Conservation (phyloP, 495 filamentous ascomycete genomes). For the Amniculicola lignicola region DNA sequence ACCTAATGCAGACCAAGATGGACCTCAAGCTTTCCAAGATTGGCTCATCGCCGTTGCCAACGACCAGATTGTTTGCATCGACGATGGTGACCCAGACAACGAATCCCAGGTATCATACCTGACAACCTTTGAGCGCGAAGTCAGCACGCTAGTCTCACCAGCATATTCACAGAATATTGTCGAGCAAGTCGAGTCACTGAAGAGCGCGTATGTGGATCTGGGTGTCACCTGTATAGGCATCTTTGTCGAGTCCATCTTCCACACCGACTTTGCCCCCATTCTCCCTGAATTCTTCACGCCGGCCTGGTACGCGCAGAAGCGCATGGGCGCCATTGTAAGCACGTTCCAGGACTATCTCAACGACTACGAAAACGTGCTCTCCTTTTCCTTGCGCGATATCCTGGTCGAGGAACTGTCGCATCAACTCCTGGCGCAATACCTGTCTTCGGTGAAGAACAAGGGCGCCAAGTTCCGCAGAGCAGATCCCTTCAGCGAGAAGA, state of each 20-base stretch:
- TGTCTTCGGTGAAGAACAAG: constrained; percentile 83
- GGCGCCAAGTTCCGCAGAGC: constrained; percentile 80
- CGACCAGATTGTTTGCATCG: constrained; percentile 96
- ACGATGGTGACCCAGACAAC: constrained; percentile 65
- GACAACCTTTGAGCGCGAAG: constrained; percentile 72
- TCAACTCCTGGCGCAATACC: constrained; percentile 80
- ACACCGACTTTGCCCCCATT: constrained; percentile 75
- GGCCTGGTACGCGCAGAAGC: constrained; percentile 77
- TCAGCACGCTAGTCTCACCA: constrained; percentile 72
- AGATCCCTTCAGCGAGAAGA: constrained; percentile 82
- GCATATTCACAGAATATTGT: constrained; percentile 69
- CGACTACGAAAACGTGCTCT: constrained; percentile 77
- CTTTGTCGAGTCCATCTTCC: constrained; percentile 81
- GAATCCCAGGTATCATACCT: constrained; percentile 71
- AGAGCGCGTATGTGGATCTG: constrained; percentile 89
- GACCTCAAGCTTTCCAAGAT: constrained; percentile 77
- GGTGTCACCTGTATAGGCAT: constrained; percentile 83
- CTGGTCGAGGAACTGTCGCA: constrained; percentile 86
- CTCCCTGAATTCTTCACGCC: constrained; percentile 87
- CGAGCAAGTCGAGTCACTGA: constrained; percentile 68
- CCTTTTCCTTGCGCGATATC: constrained; percentile 82
- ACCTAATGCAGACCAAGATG: constrained; percentile 59
- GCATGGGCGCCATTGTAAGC: constrained; percentile 82
- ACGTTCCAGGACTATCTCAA: constrained; percentile 92
- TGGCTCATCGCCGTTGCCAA: constrained; percentile 97